These are phyloP conservation scores for Medakamo hakoo DNA, from an alignment of 139 green algal genomes.

Conservation along the genomic window DNA sequence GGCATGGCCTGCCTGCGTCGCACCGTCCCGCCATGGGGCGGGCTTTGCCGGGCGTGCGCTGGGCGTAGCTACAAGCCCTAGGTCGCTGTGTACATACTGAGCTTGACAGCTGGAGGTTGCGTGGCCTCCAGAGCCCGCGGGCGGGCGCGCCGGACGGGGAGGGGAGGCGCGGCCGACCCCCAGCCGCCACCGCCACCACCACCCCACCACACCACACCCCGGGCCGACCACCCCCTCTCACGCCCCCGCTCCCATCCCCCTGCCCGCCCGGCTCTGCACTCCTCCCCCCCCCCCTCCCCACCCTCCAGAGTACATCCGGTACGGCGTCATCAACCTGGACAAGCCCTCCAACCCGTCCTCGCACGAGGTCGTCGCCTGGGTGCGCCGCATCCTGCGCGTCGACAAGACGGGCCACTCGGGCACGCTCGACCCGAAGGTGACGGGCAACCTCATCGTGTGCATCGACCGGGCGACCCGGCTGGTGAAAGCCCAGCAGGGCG, in stretches of 20 bases:
- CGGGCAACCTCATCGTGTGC: slow-evolving; percentile 94
- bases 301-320: slow-evolving; percentile 71
- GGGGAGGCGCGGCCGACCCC: too few species aligned
- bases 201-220: neutral
- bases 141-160: too few species aligned
- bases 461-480: slow-evolving; percentile 93
- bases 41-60: too few species aligned
- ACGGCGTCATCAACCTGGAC: slow-evolving; percentile 96
- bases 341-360: slow-evolving; percentile 94
- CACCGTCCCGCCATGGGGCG: too few species aligned
- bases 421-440: slow-evolving; percentile 88
- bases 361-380: slow-evolving; percentile 95
- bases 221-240: neutral
- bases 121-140: too few species aligned
- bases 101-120: too few species aligned
- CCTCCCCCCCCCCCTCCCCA: neutral
- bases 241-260: neutral
- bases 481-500: slow-evolving; percentile 96
- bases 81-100: too few species aligned
- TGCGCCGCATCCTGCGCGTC: slow-evolving; percentile 86
- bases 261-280: too few species aligned
- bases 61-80: too few species aligned
- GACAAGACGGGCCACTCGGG: slow-evolving; percentile 97
- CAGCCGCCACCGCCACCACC: neutral
- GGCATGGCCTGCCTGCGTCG: too few species aligned